Percentiles rank a stretch among this genome's conserved stretches.
Evolutionary conservation across 306 rosid genomes (phyloP).

Genomic region (Hippophae rhamnoides): DNA sequence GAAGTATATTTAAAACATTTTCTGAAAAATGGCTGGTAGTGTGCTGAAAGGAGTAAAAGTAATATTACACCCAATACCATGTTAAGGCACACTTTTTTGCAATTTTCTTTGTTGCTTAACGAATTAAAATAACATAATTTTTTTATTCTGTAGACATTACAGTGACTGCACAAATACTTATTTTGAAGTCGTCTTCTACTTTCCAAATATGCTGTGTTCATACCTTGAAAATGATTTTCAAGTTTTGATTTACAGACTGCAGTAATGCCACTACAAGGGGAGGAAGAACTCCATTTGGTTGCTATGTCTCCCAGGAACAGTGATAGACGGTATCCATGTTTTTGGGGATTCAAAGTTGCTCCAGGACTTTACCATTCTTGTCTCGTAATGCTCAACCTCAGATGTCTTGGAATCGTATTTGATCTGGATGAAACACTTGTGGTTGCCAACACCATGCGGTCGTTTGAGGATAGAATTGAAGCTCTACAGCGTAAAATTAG

Average conservation of each 20-base stretch:
- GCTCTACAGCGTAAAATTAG: constrained; percentile 81
- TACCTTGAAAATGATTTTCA: constrained; percentile 12
- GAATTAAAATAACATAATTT: too few species aligned
- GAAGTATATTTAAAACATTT: neutral
- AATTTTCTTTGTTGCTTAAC: too few species aligned
- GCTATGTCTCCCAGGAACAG: constrained; percentile 60
- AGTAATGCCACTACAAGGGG: constrained; percentile 58
- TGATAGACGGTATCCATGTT: constrained; percentile 56
- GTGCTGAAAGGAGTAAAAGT: too few species aligned
- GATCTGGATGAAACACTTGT: constrained; percentile 98
- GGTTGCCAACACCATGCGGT: constrained; percentile 98
- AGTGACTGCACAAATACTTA: neutral
- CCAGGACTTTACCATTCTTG: constrained; percentile 77
- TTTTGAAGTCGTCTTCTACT: neutral
- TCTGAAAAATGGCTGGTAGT: too few species aligned
- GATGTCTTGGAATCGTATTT: constrained; percentile 97
- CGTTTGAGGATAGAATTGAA: constrained; percentile 94
- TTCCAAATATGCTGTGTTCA: constrained; percentile 1
- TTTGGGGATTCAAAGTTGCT: constrained; percentile 84
- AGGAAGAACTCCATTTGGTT: constrained; percentile 79
- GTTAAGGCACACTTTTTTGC: too few species aligned
- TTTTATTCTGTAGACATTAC: too few species aligned
- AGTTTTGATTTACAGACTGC: constrained; percentile 62
- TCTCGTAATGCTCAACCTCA: constrained; percentile 83
- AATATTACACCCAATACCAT: too few species aligned